A percentile compares a stretch with the other conserved stretches of the same genome.
These are phyloP conservation scores for Cyberlindnera nakhonratchasimensis DNA, from an alignment of 805 yeast genomes.

Conservation along the genomic window DNA sequence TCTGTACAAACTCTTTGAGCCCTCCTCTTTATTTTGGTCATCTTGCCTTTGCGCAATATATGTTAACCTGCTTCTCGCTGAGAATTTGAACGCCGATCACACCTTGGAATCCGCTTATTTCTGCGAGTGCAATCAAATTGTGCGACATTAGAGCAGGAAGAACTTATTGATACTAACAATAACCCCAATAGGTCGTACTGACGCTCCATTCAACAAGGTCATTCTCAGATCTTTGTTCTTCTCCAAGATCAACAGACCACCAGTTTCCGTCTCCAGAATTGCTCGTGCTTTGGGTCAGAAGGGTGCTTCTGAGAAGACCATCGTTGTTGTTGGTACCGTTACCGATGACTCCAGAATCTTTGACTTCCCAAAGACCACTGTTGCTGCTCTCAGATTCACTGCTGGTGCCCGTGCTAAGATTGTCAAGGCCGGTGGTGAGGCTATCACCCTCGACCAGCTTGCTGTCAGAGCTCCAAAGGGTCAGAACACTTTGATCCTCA, in stretches of 20 bases:
- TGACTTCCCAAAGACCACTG: slow-evolving; percentile 93
- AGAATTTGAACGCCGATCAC: too few relatives aligned
- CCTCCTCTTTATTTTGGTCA: too few relatives aligned
- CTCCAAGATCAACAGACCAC: slow-evolving; percentile 99
- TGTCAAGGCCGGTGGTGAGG: slow-evolving; percentile 98
- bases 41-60: too few relatives aligned
- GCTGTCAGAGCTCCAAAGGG: slow-evolving; percentile 99
- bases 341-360: slow-evolving; percentile 96
- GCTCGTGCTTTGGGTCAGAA: slow-evolving; percentile 76
- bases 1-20: not conserved
- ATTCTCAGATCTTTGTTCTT: slow-evolving; percentile 91
- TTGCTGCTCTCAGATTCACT: slow-evolving; percentile 99
- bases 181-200: slow-evolving; percentile 79
- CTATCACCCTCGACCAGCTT: slow-evolving; percentile 97
- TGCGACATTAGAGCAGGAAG: slow-evolving; percentile 50
- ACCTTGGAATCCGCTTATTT: slow-evolving; percentile 7
- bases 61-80: slow-evolving; percentile 8
- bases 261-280: slow-evolving; percentile 93
- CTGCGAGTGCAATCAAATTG: slow-evolving; percentile 40
- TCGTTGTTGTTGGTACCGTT: slow-evolving; percentile 99
- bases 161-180: slow-evolving; percentile 35
- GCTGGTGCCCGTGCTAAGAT: slow-evolving; percentile 98
- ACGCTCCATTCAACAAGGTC: slow-evolving; percentile 98
- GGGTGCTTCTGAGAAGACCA: slow-evolving; percentile 85
- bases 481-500: slow-evolving; percentile 93